Evolutionary conservation across 106 monocot species (phyloP).

Genomic region (Xerophyta viscosa): DNA sequence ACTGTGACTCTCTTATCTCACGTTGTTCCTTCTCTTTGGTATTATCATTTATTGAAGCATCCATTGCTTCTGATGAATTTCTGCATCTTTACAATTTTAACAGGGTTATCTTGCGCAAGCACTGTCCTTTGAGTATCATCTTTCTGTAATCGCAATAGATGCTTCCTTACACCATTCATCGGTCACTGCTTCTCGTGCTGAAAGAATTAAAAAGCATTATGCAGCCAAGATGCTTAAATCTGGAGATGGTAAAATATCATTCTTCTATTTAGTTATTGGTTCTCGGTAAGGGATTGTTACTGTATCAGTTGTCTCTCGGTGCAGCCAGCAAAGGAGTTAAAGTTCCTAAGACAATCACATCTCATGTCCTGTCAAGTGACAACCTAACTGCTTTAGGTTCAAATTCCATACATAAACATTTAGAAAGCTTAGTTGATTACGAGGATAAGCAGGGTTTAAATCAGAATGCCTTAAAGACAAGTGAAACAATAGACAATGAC

Average conservation of each 20-base stretch:
- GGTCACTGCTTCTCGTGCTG: slow-evolving; percentile 77
- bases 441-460: slow-evolving; percentile 1
- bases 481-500: slow-evolving; percentile 1
- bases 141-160: slow-evolving; percentile 85
- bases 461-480: slow-evolving; percentile 1
- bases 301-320: slow-evolving; percentile 2
- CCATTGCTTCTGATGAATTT: neutral
- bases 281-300: neutral
- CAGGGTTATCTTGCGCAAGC: slow-evolving; percentile 99
- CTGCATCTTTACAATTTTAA: neutral
- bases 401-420: slow-evolving; percentile 9
- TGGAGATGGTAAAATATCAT: slow-evolving; percentile 19
- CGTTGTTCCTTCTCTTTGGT: no score
- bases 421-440: slow-evolving; percentile 2
- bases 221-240: slow-evolving; percentile 48
- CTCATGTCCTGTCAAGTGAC: slow-evolving; percentile 70
- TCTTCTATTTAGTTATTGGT: slow-evolving; percentile 2
- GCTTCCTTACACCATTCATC: slow-evolving; percentile 90
- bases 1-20: no score
- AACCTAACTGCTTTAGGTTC: slow-evolving; percentile 41
- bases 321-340: slow-evolving; percentile 33
- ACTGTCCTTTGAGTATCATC: slow-evolving; percentile 72
- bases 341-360: slow-evolving; percentile 71
- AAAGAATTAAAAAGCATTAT: slow-evolving; percentile 89
- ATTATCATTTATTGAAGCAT: no score